Evolutionary conservation across 75 land plant genomes (phyloP), one percentile per base, ranked within the genome.

Genomic region (Sequoia sempervirens): DNA sequence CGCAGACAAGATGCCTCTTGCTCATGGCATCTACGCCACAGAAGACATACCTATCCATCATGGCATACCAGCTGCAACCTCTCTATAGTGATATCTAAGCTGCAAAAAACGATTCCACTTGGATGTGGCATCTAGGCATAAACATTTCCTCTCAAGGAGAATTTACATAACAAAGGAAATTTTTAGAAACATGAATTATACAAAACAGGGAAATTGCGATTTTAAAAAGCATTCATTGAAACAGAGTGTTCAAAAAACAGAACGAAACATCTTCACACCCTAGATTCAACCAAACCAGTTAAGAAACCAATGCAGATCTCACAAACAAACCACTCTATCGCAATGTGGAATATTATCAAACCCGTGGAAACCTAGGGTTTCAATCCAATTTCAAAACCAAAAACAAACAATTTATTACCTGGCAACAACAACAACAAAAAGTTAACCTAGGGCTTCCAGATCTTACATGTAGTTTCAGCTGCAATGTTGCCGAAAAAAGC

Each of bases 401-500:
- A 12, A 10, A 47, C 11, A 50, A 56, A 20, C 5, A 56, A 4
- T 56, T 50, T 61, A 23, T 61, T 61, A 26, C 8, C 26, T 18
- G 4, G 20, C 17, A 58, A 58, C 4, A 58, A 4, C 0, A 23
- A 23, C 6, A 6, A 7, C 5, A 23, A 56, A 23, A 26, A 61
- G 2, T 5, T 23, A 70, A 2, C 30, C 1, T 68, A 12, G 10
- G 32, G 36, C 36, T 2, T 30, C 11, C 12, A 32, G 36, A 70
- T 84, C 89, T 86, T 84, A 95, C 97, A 93, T 23, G 95, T 88
- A 11, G 98, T 95, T 64, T 94, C 93, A 87, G 90, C 85, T 82
- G 94, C 97, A 52, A 97, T 96, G 81, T 97, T 92, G 38, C 88
- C 99, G 40, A 97, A 90, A 85, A 97, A 95, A 0, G 99, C 99